Conservation (phyloP, 2,329 filamentous ascomycete genomes). For the Verticillium dahliae region DNA sequence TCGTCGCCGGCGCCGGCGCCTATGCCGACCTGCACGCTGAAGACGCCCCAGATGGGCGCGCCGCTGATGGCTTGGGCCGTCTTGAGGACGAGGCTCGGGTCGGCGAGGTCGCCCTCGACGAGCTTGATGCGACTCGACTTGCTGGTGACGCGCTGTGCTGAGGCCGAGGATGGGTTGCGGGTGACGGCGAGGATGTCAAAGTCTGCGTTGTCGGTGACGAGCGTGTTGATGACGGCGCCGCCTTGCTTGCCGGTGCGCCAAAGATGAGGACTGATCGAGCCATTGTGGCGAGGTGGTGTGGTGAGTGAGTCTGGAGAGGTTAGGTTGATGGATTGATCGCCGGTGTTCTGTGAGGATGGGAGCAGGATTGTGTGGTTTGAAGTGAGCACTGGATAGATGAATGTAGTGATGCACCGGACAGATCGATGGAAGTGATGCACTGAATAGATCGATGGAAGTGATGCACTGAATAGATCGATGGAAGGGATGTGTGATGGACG, state of each 20-base stretch:
- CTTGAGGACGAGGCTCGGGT: conserved; percentile 42
- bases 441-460: no score
- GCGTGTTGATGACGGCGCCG: conserved; percentile 21
- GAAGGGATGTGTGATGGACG: no score
- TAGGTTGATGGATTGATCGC: no score
- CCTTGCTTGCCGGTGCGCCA: conserved; percentile 31
- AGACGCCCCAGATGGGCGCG: conserved; percentile 49
- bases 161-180: conserved; percentile 43
- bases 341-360: no score
- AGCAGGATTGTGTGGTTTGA: no score
- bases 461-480: no score
- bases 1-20: conserved; percentile 34
- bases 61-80: conserved; percentile 21
- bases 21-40: conserved; percentile 41
- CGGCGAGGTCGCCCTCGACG: conserved; percentile 50
- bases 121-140: conserved; percentile 43
- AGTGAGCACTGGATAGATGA: no score
- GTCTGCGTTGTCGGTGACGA: conserved; percentile 19
- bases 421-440: no score
- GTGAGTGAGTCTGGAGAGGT: no score
- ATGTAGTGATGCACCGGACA: no score
- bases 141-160: conserved; percentile 39
- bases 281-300: conserved; percentile 7
- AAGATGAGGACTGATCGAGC: conserved; percentile 22
- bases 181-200: conserved; percentile 55